Conservation (phyloP, 257 asterid species). For the Verbena officinalis region DNA sequence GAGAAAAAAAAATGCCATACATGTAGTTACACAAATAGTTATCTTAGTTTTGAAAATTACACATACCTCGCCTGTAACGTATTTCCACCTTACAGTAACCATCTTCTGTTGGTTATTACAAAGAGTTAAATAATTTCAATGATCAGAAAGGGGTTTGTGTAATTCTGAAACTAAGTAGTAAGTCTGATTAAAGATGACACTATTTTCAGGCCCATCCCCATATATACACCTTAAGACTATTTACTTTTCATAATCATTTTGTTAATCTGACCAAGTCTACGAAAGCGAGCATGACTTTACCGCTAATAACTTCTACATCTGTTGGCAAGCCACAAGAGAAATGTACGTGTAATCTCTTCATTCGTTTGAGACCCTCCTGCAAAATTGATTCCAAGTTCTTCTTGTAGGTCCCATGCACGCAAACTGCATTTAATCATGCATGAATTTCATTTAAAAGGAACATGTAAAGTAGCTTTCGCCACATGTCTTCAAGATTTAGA, state of each 20-base stretch:
- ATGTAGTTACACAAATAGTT: not conserved
- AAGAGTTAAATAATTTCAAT: too few species aligned
- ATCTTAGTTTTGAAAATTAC: not conserved
- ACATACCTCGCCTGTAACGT: not conserved
- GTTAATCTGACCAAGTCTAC: not conserved
- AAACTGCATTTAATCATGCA: slow-evolving; percentile 53
- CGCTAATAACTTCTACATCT: slow-evolving; percentile 84
- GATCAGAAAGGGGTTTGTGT: too few species aligned
- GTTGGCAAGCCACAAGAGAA: slow-evolving; percentile 93
- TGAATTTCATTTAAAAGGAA: not conserved
- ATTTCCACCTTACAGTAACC: too few species aligned
- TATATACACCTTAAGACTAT: not conserved
- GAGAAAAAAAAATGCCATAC: slow-evolving; percentile 26
- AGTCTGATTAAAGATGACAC: too few species aligned
- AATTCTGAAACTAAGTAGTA: too few species aligned
- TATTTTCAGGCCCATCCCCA: slow-evolving; percentile 2
- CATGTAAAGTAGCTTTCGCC: slow-evolving; percentile 3
- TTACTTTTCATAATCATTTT: not conserved
- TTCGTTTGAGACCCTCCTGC: slow-evolving; percentile 83
- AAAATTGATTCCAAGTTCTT: slow-evolving; percentile 73
- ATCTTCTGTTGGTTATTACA: too few species aligned
- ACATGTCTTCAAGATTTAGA: slow-evolving; percentile 11
- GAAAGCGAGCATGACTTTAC: slow-evolving; percentile 41
- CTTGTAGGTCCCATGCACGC: slow-evolving; percentile 95
- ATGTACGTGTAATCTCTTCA: slow-evolving; percentile 91